A percentile compares a stretch with the other conserved stretches of the same genome.
These are phyloP conservation scores for Chrysosporium queenslandicum DNA, from an alignment of 2,329 filamentous ascomycete genomes.

Conservation along the genomic window DNA sequence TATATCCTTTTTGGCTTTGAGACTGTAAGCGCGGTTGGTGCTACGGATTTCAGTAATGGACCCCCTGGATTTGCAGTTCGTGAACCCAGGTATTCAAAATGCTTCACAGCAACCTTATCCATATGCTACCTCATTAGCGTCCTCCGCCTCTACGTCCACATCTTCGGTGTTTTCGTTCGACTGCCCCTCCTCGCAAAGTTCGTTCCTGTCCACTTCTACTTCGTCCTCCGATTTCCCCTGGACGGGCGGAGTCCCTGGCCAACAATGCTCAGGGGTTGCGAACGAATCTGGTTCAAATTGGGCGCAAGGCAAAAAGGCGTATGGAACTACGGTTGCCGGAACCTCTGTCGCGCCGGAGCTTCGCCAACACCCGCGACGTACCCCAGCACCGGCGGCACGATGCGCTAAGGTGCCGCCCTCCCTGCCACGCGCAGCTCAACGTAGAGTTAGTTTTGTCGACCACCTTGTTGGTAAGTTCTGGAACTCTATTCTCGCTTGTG, in stretches of 20 bases:
- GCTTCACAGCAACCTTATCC: slow-evolving; percentile 39
- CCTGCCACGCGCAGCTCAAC: slow-evolving; percentile 76
- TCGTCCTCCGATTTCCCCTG: slow-evolving; percentile 45
- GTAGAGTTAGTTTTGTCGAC: slow-evolving; percentile 91
- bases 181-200: slow-evolving; percentile 53
- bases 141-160: slow-evolving; percentile 65
- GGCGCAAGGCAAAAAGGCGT: slow-evolving; percentile 23
- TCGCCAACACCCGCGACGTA: slow-evolving; percentile 46
- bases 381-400: slow-evolving; percentile 39
- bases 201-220: slow-evolving; percentile 58
- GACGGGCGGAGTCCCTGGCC: slow-evolving; percentile 30
- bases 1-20: not conserved
- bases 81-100: slow-evolving; percentile 30
- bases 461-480: slow-evolving; percentile 81
- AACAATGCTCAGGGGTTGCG: slow-evolving; percentile 17
- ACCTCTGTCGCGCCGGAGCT: slow-evolving; percentile 32
- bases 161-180: slow-evolving; percentile 69
- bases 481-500: slow-evolving; percentile 24
- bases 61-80: slow-evolving; percentile 35
- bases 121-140: slow-evolving; percentile 62
- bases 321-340: slow-evolving; percentile 25
- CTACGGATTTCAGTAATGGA: slow-evolving; percentile 35
- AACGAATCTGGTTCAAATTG: slow-evolving; percentile 19
- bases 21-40: slow-evolving; percentile 5
- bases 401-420: slow-evolving; percentile 58